Base-by-base conservation (phyloP, 2,329 filamentous ascomycete species). In the Thyridium curvatum region DNA sequence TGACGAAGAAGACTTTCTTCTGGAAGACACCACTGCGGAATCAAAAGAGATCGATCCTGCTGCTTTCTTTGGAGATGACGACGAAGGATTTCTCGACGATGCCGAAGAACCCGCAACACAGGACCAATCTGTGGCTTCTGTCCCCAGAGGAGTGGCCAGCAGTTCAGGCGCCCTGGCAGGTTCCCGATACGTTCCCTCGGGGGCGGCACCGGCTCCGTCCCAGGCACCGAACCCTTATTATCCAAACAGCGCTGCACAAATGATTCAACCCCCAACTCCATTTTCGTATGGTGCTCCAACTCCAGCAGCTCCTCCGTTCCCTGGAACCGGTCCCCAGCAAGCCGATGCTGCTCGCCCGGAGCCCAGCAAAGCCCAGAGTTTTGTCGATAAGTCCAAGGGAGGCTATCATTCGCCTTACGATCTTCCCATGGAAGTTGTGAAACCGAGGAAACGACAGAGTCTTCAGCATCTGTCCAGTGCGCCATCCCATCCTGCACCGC, bases 371-470 rank as follows among this genome's bases (percentile, higher is more conserved):
- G 71, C 78, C 1, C 80, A 94, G 56, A 97, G 91, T 61, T 98
- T 95, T 60, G 87, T 77, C 6, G 84, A 91, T 59, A 94, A 94
- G 60, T 69, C 87, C 3, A 97, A 94, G 62, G 86, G 86, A 40
- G 90, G 91, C 8, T 98, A 98, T 58, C 76, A 84, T 35, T 97
- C 91, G 15, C 93, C 93, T 0, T 98, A 96, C 52, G 94, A 98
- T 63, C 71, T 98, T 15, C 93, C 93, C 4, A 86, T 93, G 62
- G 91, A 96, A 39, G 75, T 98, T 21, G 76, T 84, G 18, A 84
- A 84, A 49, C 79, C 84, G 52, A 71, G 80, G 58, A 82, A 84
- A 66, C 70, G 82, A 38, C 59, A 68, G 6, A 79, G 74, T 52
- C 69, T 74, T 51, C 77, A 77, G 42, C 75, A 76, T 38, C 61